Evolutionary conservation across 768 basidiomycete species (phyloP).

Genomic region (Tulasnella sp.): DNA sequence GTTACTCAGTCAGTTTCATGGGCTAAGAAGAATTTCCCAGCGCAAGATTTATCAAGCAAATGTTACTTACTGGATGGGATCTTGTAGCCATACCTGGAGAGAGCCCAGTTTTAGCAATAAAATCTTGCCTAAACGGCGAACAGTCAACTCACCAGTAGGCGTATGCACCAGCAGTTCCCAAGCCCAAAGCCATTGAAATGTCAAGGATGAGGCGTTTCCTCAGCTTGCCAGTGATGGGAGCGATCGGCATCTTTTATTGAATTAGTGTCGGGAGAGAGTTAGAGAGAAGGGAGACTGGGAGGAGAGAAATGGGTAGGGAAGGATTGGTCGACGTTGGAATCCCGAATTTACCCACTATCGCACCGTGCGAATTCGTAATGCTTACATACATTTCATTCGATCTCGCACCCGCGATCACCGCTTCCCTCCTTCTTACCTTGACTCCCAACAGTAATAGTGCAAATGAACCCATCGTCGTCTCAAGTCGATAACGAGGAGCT

Average conservation of each 20-base stretch:
- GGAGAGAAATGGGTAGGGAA: background rate
- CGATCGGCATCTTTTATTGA: conserved; percentile 58
- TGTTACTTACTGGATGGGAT: conserved; percentile 22
- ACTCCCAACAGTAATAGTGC: background rate
- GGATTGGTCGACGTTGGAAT: conserved; percentile 4
- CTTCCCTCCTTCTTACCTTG: background rate
- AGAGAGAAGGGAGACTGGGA: background rate
- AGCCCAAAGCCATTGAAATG: conserved; percentile 61
- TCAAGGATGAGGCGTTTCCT: conserved; percentile 90
- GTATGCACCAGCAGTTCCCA: conserved; percentile 68
- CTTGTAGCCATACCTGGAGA: conserved; percentile 24
- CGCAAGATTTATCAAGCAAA: background rate
- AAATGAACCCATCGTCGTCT: background rate
- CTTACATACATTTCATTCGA: background rate
- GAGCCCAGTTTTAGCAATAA: background rate
- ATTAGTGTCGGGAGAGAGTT: conserved; percentile 23
- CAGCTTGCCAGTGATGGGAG: conserved; percentile 88
- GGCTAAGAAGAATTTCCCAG: background rate
- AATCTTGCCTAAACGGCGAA: background rate
- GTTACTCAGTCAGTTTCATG: conserved; percentile 19
- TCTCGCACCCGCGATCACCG: background rate
- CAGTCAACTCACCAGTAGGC: conserved; percentile 62
- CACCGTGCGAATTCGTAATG: background rate
- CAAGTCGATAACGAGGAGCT: conserved; percentile 42
- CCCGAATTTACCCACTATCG: background rate